Base-by-base conservation (phyloP, 139 green algal species). In the Chlorella vulgaris region DNA sequence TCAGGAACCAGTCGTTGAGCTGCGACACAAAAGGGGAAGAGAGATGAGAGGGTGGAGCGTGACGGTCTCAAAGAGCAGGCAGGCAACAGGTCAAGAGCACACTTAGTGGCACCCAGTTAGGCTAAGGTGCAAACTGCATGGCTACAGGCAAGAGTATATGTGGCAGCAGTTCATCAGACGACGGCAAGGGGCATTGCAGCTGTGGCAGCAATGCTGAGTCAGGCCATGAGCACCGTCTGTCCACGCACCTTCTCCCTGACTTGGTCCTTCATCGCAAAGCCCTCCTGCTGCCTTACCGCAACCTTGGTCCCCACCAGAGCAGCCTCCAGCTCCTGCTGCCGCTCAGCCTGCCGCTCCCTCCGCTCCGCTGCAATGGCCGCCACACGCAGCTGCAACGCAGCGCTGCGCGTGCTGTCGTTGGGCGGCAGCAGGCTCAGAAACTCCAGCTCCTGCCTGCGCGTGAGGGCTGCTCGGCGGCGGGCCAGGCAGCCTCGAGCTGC, bases 1-100 rank as follows among this genome's bases (percentile, higher is more conserved):
- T 89, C 58, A 97, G 86, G 80, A 96, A 97, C 94, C 94, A 98
- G 26, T 84, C 71, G 81, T 97, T 96, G 78, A 97, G 92, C 90
- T 93, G 88, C 40, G n/a, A n/a, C n/a, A n/a, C n/a, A n/a, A n/a
- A n/a, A n/a, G n/a, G n/a, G n/a, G n/a, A n/a, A n/a, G n/a, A n/a
- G n/a, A n/a, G n/a, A n/a, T n/a, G n/a, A 70, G 39, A 7, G 55
- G 18, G 18, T n/a, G 58, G 2, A 26, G 58, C 7, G 61, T 65
- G 5, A n/a, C 18, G 55, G 55, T 15, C 47, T 58, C 47, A 58
- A 58, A 24, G 47, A 58, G 47, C 47, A 58, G 47, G 10, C 47
- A 58, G 15, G 47, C 13, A 58, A n/a, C n/a, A n/a, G n/a, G n/a
- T n/a, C n/a, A n/a, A n/a, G n/a, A n/a, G n/a, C n/a, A n/a, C n/a